Evolutionary conservation across 1,284 basidiomycete species (phyloP).

Genomic region (Sporisorium reilianum): DNA sequence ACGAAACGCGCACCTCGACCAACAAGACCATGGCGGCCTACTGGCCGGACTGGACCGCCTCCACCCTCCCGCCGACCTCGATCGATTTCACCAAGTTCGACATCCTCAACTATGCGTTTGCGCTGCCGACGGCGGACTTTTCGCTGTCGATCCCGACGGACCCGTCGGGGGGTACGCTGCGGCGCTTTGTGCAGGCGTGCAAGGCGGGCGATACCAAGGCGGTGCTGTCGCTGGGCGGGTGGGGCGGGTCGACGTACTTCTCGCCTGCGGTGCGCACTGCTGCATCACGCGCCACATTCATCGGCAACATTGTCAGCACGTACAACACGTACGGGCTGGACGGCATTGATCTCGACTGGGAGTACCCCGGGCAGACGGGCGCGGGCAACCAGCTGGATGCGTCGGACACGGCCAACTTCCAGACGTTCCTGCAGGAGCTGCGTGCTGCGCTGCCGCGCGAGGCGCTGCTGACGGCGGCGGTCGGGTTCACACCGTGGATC

Average conservation of each 20-base stretch:
- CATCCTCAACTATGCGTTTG: constrained; percentile 63
- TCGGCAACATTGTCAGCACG: constrained; percentile 64
- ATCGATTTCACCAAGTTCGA: constrained; percentile 60
- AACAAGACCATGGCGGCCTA: constrained; percentile 54
- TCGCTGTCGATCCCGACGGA: constrained; percentile 45
- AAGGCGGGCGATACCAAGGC: constrained; percentile 46
- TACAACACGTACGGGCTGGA: constrained; percentile 73
- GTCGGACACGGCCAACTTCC: constrained; percentile 56
- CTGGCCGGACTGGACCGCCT: constrained; percentile 57
- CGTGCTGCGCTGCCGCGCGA: constrained; percentile 71
- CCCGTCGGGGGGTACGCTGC: constrained; percentile 24
- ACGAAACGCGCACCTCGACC: constrained; percentile 18
- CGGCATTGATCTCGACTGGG: constrained; percentile 76
- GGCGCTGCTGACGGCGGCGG: constrained; percentile 57
- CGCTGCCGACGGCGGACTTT: constrained; percentile 43
- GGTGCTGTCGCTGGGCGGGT: constrained; percentile 59
- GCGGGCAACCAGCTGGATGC: constrained; percentile 61
- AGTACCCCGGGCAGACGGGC: constrained; percentile 65
- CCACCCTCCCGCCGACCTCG: constrained; percentile 33
- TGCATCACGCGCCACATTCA: constrained; percentile 36
- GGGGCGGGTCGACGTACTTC: constrained; percentile 57
- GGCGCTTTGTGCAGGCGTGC: constrained; percentile 48
- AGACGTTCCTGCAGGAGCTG: constrained; percentile 64
- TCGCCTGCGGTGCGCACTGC: constrained; percentile 45
- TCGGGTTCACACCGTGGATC: constrained; percentile 45